phyloP scores from a whole-genome alignment of 371 early-diverging fungal genomes.

The Cladochytrium tenue region DNA sequence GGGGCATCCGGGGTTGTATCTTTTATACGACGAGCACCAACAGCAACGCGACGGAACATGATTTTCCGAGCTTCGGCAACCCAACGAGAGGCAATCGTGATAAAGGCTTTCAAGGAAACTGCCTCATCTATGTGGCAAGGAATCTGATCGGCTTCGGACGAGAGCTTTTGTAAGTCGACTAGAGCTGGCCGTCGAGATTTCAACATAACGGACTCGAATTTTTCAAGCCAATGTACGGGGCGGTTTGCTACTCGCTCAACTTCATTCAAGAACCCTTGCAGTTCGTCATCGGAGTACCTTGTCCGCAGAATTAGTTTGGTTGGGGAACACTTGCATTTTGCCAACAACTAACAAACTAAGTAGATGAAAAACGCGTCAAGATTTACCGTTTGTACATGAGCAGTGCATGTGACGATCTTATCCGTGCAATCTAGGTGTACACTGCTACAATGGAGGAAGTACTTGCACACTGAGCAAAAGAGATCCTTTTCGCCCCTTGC shows the following conservation, averaged over 20 bases:
- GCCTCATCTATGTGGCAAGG: conserved; percentile 48
- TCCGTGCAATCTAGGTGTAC: conserved; percentile 66
- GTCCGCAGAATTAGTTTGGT: conserved; percentile 42
- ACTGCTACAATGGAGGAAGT: conserved; percentile 70
- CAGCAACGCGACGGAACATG: too few relatives aligned
- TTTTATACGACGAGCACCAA: too few relatives aligned
- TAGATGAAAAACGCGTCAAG: conserved; percentile 11
- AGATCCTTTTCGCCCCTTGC: conserved; percentile 55
- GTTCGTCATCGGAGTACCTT: conserved; percentile 56
- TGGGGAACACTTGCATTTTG: conserved; percentile 9
- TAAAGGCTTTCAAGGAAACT: conserved; percentile 46
- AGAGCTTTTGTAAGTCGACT: conserved; percentile 51
- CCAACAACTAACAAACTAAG: conserved; percentile 2
- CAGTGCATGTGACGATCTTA: conserved; percentile 39
- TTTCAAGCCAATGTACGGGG: conserved; percentile 19
- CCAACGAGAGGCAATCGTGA: conserved; percentile 53
- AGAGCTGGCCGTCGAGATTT: conserved; percentile 53
- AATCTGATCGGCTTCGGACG: conserved; percentile 55
- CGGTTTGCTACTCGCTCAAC: conserved; percentile 2
- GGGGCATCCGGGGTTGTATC: too few relatives aligned
- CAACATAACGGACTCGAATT: conserved; percentile 25
- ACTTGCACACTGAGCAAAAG: conserved; percentile 72
- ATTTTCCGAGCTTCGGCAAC: too few relatives aligned
- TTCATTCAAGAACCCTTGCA: background rate
- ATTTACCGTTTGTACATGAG: conserved; percentile 22